phyloP scores from a whole-genome alignment of 176 grass and related monocot species.

The Saccharum spontaneum region DNA sequence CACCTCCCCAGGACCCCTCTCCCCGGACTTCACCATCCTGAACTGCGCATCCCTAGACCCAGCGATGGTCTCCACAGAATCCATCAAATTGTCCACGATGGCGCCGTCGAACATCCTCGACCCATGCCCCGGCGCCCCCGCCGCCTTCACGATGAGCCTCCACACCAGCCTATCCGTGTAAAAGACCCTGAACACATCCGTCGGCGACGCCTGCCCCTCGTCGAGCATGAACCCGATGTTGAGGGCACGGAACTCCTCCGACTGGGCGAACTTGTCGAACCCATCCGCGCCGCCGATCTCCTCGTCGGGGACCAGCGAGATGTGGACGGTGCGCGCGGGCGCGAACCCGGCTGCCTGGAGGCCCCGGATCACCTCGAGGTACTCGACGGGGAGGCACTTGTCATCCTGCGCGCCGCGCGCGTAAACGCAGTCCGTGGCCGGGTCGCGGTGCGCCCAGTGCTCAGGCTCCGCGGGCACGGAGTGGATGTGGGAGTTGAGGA shows the following conservation, averaged over 20 bases:
- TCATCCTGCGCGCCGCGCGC: slow-evolving; percentile 87
- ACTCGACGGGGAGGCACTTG: slow-evolving; percentile 90
- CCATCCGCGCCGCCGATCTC: slow-evolving; percentile 75
- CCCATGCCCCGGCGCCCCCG: slow-evolving; percentile 66
- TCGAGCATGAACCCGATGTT: slow-evolving; percentile 87
- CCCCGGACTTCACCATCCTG: slow-evolving; percentile 59
- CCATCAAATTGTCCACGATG: slow-evolving; percentile 80
- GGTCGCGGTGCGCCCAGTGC: slow-evolving; percentile 54
- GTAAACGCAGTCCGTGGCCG: slow-evolving; percentile 59
- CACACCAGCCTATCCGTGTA: slow-evolving; percentile 73
- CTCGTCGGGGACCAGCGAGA: slow-evolving; percentile 88
- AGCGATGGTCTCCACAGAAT: slow-evolving; percentile 55
- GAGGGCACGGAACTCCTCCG: slow-evolving; percentile 63
- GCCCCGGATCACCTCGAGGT: slow-evolving; percentile 83
- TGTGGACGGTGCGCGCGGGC: slow-evolving; percentile 69
- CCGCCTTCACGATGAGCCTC: slow-evolving; percentile 66
- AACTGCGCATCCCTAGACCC: slow-evolving; percentile 71
- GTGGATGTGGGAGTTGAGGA: slow-evolving; percentile 93
- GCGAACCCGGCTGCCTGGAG: slow-evolving; percentile 57
- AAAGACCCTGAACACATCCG: slow-evolving; percentile 82
- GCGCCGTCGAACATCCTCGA: slow-evolving; percentile 76
- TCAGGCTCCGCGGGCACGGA: slow-evolving; percentile 73
- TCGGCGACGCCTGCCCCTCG: slow-evolving; percentile 83
- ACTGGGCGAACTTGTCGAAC: slow-evolving; percentile 43
- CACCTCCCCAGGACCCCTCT: slow-evolving; percentile 55